phyloP scores from a whole-genome alignment of 2,329 filamentous ascomycete genomes.

The Apiospora malaysiana region DNA sequence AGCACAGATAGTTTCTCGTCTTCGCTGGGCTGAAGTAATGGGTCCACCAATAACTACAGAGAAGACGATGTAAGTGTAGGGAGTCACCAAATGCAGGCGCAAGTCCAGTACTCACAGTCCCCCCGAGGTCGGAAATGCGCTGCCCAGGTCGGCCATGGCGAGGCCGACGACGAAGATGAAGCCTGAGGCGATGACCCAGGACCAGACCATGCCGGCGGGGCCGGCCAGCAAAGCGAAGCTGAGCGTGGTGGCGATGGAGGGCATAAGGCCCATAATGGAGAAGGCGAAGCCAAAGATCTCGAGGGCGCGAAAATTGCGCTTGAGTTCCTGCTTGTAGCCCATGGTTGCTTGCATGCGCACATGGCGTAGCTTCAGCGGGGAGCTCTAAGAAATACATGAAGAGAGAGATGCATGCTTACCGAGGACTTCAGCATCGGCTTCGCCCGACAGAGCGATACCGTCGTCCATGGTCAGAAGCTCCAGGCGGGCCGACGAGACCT shows the following conservation, averaged over 20 bases:
- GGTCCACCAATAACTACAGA: slow-evolving; percentile 19
- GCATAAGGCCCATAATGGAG: slow-evolving; percentile 20
- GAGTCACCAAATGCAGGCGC: too few species aligned
- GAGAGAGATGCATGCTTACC: background rate
- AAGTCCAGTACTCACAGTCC: background rate
- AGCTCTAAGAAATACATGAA: too few species aligned
- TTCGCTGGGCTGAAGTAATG: slow-evolving; percentile 15
- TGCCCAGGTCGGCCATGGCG: slow-evolving; percentile 17
- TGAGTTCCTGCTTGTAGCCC: slow-evolving; percentile 22
- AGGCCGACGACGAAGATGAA: slow-evolving; percentile 20
- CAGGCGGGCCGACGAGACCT: background rate
- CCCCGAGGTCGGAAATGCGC: slow-evolving; percentile 4
- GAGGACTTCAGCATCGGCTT: slow-evolving; percentile 10
- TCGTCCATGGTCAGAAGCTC: background rate
- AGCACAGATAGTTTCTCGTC: slow-evolving; percentile 18
- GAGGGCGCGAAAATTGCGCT: slow-evolving; percentile 16
- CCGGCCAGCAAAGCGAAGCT: slow-evolving; percentile 12
- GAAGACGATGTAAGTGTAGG: too few species aligned
- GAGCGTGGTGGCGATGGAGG: slow-evolving; percentile 19
- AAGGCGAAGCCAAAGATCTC: slow-evolving; percentile 21
- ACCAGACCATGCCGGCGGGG: slow-evolving; percentile 19
- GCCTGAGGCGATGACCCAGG: slow-evolving; percentile 18
- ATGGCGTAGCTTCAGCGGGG: background rate
- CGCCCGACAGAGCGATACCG: background rate
- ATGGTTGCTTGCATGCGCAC: background rate